Base-by-base conservation (phyloP, 176 grass and related monocot species). In the Carex myosuroides region DNA sequence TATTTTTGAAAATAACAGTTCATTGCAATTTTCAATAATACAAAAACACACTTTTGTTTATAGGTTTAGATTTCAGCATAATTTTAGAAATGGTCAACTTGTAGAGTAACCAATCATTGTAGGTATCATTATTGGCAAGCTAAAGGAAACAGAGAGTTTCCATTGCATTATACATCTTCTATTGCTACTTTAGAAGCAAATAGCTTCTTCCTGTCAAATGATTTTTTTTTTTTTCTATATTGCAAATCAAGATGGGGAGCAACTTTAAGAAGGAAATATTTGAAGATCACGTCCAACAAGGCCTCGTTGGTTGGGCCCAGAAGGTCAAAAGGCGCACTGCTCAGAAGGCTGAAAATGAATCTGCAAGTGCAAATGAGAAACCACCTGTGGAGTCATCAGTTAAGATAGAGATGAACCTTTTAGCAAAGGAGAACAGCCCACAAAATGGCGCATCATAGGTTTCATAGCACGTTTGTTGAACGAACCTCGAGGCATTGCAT, bases 201-300 rank as follows among this genome's bases (percentile, higher is more conserved):
- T 50, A 50, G 46, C 39, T 79, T 13, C 24, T 16, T 78, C 44
- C 29, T 9, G 1, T 50, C 67, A 57, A 58, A 82, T 59, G 42
- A 54, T 85, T 74, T 67, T 52, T 53, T 22, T 79, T 6, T 3
- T 39, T 17, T 67, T 68, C 37, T 89, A 50, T 12, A 22, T 82
- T 87, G 18, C 85, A 22, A 32, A 7, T 12, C 55, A 87, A 97
- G 94, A 97, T 97, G 94, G 94, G 94, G 20, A 94, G 85, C 29
- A 89, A 83, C 54, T 97, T 91, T 87, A 89, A 97, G 64, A 94
- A 97, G 81, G 92, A 84, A 20, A 90, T 94, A 87, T 97, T 97
- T 63, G 90, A 94, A 7, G 92, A 97, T 83, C 92, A 94, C 24
- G 41, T 97, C 50, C 94, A 92, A 85, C 89, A 92, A 86, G 84